Base-by-base conservation (phyloP, 208 protist species). In the Wallacemonas rigidus region DNA sequence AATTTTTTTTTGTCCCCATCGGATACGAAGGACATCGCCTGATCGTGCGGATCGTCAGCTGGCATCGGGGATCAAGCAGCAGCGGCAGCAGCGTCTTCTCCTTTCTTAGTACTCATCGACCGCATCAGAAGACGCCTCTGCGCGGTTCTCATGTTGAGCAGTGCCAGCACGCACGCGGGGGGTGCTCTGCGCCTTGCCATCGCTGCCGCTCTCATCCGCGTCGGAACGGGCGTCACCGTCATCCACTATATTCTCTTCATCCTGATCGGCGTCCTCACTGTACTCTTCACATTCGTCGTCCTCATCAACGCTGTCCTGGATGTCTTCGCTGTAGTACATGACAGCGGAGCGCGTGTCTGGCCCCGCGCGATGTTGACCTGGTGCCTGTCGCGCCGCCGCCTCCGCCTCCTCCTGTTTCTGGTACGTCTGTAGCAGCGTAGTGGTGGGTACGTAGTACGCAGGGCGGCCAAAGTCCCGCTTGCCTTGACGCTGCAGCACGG, bases 361-460 rank as follows among this genome's bases (percentile, higher is more conserved):
- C 48, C 55, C 41, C 12, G 36, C 45, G 53, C 35, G 26, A 11
- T 38, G 36, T 43, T 56, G 36, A 2, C 47, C 57, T 38, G 50
- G 26, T 55, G 47, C 53, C 57, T 7, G 35, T 1, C 51, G 35
- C 39, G 35, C 45, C 2, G 12, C 54, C n/a, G 36, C 60, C 35
- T 41, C 62, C 2, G 36, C 62, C 3, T 57, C 57, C 39, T 63
- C 74, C 1, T 74, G 56, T 62, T 70, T 58, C 69, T 80, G 65
- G 67, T 75, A 80, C 8, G 74, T 80, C 70, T 76, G 36, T 45
- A 72, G 14, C 7, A 67, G 73, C 54, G 85, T 76, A 6, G 76
- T 84, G n/a, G 82, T 75, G 36, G 79, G 82, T 17, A 85, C 79
- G 75, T 84, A 91, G 75, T 94, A 94, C 35, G 73, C 86, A 12